Evolutionary conservation across 2,329 filamentous ascomycete species (phyloP), one percentile per base, ranked within the genome.

Genomic region (Chrysoporthe deuterocubensis): DNA sequence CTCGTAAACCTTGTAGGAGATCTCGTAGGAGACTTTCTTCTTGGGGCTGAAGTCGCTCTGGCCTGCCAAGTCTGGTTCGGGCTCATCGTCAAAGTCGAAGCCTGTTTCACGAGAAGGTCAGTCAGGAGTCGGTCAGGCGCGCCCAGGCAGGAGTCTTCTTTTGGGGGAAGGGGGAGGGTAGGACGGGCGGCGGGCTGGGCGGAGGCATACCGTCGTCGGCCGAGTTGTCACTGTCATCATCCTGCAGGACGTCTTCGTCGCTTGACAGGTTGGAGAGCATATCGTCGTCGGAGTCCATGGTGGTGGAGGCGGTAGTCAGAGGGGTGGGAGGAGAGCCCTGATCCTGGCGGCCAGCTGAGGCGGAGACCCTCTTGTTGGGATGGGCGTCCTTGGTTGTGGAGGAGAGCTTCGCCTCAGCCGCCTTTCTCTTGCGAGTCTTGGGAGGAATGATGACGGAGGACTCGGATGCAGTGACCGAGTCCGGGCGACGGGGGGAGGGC

Each of bases 211-310:
- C 85, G 73, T 87, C 85, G 21, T 75, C 82, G 6, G 77, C 84
- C 1, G 85, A 87, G 74, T 94, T 92, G 65, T 93, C 94, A 34
- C 48, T 58, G 73, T 92, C 94, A 69, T 92, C 89, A 74, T 94
- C 92, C 71, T 91, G 87, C 78, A 91, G 85, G 69, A 93, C 87
- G 71, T 92, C 90, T 66, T 90, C 89, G 54, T 90, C 90, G 76
- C 92, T 97, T 54, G 92, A 95, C 74, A 90, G 85, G 76, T 90
- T 89, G 74, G 92, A 96, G 87, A 96, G 91, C 79, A 94, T 94
- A 69, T 97, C 95, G 76, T 97, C 94, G 74, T 98, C 95, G 9
- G 94, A 97, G 82, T 97, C 94, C 94, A 97, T 97, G 71, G 83
- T 87, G 78, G 82, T 82, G 63, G 81, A 84, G 32, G 76, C 76